A percentile compares a stretch with the other conserved stretches of the same genome.
Evolutionary conservation across 768 basidiomycete genomes (phyloP).

Genomic region (Lactarius deliciosus): DNA sequence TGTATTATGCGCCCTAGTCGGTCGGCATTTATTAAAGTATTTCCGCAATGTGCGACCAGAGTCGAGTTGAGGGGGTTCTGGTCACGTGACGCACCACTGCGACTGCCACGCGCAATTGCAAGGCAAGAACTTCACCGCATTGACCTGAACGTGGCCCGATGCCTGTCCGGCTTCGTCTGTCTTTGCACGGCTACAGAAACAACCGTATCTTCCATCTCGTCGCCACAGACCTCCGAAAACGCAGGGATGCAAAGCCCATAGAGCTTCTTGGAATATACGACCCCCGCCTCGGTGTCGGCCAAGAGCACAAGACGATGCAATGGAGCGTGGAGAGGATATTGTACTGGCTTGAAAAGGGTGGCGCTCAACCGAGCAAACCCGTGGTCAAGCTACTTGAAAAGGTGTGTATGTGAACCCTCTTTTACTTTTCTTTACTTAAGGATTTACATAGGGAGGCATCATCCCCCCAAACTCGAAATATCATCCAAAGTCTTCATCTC

Average conservation of each 20-base stretch:
- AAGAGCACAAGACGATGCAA: conserved; percentile 68
- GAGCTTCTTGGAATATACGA: conserved; percentile 86
- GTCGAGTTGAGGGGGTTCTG: not conserved
- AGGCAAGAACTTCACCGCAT: not conserved
- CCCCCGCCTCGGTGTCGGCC: conserved; percentile 55
- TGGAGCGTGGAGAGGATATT: conserved; percentile 92
- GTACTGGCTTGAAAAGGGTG: conserved; percentile 79
- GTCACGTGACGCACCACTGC: not conserved
- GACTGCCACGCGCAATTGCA: not conserved
- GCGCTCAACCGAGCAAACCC: conserved; percentile 78
- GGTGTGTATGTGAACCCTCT: conserved; percentile 50
- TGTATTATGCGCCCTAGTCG: not conserved
- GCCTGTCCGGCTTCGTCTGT: conserved; percentile 83
- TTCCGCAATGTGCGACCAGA: not conserved
- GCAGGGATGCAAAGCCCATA: conserved; percentile 82
- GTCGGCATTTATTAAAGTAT: not conserved
- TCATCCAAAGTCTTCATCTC: conserved; percentile 39
- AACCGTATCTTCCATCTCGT: conserved; percentile 82
- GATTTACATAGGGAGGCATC: conserved; percentile 53
- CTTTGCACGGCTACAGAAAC: conserved; percentile 76
- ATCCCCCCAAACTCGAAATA: conserved; percentile 58
- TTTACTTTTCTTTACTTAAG: conserved; percentile 14
- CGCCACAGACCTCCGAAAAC: conserved; percentile 67
- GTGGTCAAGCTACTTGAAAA: conserved; percentile 75
- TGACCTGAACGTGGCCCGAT: conserved; percentile 43